Conservation (phyloP, 2,329 filamentous ascomycete genomes). For the Trichophyton rubrum region DNA sequence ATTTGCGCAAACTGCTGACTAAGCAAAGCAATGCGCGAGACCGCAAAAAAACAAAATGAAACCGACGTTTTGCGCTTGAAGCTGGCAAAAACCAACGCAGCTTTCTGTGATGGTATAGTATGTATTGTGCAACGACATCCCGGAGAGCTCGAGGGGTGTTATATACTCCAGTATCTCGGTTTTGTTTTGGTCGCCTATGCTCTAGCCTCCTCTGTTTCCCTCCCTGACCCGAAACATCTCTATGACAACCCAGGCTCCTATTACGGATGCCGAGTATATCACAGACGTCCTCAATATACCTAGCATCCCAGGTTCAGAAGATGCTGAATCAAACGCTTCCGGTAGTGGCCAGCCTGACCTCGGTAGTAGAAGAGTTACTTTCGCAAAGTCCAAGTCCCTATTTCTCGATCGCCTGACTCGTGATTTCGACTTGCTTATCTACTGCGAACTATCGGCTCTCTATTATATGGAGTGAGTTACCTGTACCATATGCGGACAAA, state of each 20-base stretch:
- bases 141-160: neutral
- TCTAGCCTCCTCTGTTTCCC: neutral
- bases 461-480: slow-evolving; percentile 52
- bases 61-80: neutral
- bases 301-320: slow-evolving; percentile 15
- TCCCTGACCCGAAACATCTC: slow-evolving; percentile 17
- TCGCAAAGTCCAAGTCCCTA: slow-evolving; percentile 31
- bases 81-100: neutral
- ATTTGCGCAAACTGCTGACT: neutral
- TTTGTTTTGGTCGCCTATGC: neutral
- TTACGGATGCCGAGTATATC: slow-evolving; percentile 37
- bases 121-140: neutral
- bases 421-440: slow-evolving; percentile 47
- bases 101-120: neutral
- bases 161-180: neutral
- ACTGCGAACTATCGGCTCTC: slow-evolving; percentile 47
- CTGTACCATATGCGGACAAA: neutral
- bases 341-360: slow-evolving; percentile 11
- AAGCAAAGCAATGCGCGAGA: neutral
- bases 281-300: slow-evolving; percentile 33
- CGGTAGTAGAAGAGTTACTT: slow-evolving; percentile 17
- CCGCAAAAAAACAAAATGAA: neutral
- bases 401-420: slow-evolving; percentile 45
- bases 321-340: slow-evolving; percentile 2
- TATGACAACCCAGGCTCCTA: slow-evolving; percentile 36